Conservation (phyloP, 2,329 filamentous ascomycete species). For the Hypoxylon sp. region DNA sequence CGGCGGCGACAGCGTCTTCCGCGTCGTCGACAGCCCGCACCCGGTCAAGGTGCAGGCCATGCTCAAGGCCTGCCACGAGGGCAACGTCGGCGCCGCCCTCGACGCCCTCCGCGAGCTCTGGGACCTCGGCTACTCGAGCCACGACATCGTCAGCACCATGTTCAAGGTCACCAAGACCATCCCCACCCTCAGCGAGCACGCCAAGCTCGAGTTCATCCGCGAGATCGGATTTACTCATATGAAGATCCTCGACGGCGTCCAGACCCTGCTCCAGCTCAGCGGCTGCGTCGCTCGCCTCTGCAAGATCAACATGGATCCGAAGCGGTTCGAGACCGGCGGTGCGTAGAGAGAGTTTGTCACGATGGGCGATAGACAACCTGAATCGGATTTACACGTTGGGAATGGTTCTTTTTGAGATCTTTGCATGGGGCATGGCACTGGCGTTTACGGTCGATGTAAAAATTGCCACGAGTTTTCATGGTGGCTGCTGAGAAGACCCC, state of each 20-base stretch:
- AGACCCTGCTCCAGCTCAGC: constrained; percentile 91
- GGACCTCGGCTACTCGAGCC: constrained; percentile 95
- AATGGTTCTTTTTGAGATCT: constrained; percentile 24
- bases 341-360: constrained; percentile 32
- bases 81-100: constrained; percentile 86
- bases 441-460: constrained; percentile 39
- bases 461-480: constrained; percentile 1
- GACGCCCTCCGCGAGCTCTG: constrained; percentile 90
- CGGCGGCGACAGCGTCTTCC: constrained; percentile 97
- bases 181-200: constrained; percentile 88
- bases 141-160: constrained; percentile 99
- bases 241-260: constrained; percentile 97
- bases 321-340: constrained; percentile 79
- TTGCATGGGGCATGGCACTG: constrained; percentile 45
- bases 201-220: constrained; percentile 96
- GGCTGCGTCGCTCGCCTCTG: constrained; percentile 90
- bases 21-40: constrained; percentile 95
- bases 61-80: constrained; percentile 96
- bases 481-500: constrained; percentile 20
- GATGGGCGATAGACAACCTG: not conserved
- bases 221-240: constrained; percentile 99
- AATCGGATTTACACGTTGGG: constrained; percentile 1
- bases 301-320: constrained; percentile 95
- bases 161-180: constrained; percentile 98
- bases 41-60: constrained; percentile 98